Evolutionary conservation across 2,329 filamentous ascomycete species (phyloP).

Genomic region (Hirsutella minnesotensis): DNA sequence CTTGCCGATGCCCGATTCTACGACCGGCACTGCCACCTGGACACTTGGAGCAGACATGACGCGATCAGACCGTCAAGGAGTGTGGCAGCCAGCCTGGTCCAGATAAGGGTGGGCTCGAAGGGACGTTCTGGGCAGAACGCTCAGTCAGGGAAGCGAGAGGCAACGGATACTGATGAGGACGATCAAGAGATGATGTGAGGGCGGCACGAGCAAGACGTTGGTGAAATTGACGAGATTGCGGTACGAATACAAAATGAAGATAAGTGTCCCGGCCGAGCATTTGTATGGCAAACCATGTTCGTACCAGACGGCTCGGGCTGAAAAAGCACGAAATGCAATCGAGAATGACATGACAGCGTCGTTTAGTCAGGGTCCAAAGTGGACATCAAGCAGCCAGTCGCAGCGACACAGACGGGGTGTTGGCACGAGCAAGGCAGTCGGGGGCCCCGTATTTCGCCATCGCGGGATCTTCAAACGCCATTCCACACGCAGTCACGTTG

Average conservation of each 20-base stretch:
- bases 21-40: constrained; percentile 11
- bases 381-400: constrained; percentile 5
- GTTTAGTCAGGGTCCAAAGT: neutral
- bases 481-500: neutral
- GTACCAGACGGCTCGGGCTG: neutral
- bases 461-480: constrained; percentile 4
- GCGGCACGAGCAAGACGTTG: neutral
- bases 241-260: neutral
- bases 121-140: too few relatives aligned
- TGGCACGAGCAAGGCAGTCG: constrained; percentile 6
- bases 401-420: neutral
- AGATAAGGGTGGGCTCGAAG: neutral
- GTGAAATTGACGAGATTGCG: neutral
- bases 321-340: constrained; percentile 1
- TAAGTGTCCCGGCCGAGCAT: neutral
- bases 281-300: neutral
- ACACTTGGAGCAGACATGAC: constrained; percentile 16
- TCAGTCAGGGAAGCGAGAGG: too few relatives aligned
- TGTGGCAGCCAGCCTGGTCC: neutral
- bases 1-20: constrained; percentile 13
- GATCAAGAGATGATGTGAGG: neutral
- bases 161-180: too few relatives aligned
- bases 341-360: constrained; percentile 3
- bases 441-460: constrained; percentile 9
- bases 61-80: neutral